Evolutionary conservation across 208 protist genomes (phyloP).

Genomic region (Hexamita inflata): DNA sequence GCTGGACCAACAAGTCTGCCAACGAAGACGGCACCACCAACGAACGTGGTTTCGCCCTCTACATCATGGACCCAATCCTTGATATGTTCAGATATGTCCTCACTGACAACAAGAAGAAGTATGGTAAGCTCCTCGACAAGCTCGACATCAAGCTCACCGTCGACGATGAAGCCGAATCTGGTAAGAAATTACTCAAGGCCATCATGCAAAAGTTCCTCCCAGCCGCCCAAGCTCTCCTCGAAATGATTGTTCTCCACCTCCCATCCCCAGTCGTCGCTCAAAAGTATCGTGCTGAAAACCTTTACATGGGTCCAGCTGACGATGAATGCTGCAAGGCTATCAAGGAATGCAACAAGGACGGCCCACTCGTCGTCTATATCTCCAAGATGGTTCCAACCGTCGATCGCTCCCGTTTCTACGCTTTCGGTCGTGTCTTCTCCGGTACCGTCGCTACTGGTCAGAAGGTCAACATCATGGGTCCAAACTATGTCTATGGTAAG

Average conservation of each 20-base stretch:
- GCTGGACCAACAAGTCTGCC: conserved; percentile 57
- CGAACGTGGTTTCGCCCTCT: conserved; percentile 74
- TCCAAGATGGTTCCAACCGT: conserved; percentile 96
- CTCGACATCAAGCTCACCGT: conserved; percentile 67
- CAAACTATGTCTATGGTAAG: conserved; percentile 81
- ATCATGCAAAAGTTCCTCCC: conserved; percentile 87
- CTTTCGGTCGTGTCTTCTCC: conserved; percentile 87
- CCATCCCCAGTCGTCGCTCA: conserved; percentile 87
- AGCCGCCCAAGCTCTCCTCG: conserved; percentile 82
- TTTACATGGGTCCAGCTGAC: conserved; percentile 86
- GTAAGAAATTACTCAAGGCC: conserved; percentile 81
- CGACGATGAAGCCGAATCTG: conserved; percentile 66
- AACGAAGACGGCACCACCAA: conserved; percentile 48
- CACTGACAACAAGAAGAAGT: conserved; percentile 70
- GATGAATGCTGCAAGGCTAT: conserved; percentile 65
- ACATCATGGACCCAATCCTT: conserved; percentile 89
- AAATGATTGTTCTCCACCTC: conserved; percentile 92
- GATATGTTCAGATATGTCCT: conserved; percentile 77
- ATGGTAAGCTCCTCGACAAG: conserved; percentile 71
- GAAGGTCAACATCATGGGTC: conserved; percentile 91
- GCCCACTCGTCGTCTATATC: conserved; percentile 91
- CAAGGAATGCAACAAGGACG: conserved; percentile 70
- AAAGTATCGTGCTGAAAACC: conserved; percentile 71
- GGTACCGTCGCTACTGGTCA: conserved; percentile 73
- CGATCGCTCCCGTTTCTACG: conserved; percentile 89